phyloP scores from a whole-genome alignment of 2,329 filamentous ascomycete species.

The Falciphora oryzae region DNA sequence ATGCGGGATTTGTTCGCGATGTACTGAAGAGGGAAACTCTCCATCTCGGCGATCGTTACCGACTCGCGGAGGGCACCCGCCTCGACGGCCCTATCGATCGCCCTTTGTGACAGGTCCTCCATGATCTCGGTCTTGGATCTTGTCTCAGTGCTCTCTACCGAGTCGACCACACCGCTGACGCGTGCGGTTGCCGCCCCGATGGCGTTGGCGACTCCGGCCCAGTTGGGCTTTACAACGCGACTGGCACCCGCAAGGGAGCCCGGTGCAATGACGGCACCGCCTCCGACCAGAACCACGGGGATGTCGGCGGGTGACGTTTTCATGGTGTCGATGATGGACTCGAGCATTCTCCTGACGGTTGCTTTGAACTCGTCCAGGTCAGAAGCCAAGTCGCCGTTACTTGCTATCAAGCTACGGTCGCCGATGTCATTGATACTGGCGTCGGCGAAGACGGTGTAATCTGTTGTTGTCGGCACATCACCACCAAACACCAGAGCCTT shows the following conservation, averaged over 20 bases:
- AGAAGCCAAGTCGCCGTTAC: constrained; percentile 26
- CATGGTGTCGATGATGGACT: constrained; percentile 54
- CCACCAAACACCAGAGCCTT: constrained; percentile 54
- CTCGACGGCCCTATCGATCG: constrained; percentile 36
- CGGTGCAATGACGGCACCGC: constrained; percentile 54
- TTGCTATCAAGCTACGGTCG: constrained; percentile 29
- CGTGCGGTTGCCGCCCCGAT: constrained; percentile 58
- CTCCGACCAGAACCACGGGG: constrained; percentile 57
- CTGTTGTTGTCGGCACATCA: constrained; percentile 51
- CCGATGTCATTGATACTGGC: constrained; percentile 32
- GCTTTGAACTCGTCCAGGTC: constrained; percentile 33
- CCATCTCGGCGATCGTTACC: constrained; percentile 44
- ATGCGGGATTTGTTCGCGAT: constrained; percentile 47
- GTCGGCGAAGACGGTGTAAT: constrained; percentile 37
- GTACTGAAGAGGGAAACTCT: constrained; percentile 49
- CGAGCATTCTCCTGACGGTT: constrained; percentile 44
- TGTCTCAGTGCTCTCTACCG: constrained; percentile 41
- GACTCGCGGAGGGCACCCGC: constrained; percentile 39
- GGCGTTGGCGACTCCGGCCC: constrained; percentile 56
- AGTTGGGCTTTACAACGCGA: constrained; percentile 49
- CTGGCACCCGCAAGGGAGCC: constrained; percentile 49
- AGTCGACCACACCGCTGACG: constrained; percentile 49
- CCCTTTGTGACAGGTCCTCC: constrained; percentile 32
- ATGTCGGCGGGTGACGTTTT: constrained; percentile 55
- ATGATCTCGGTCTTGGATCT: constrained; percentile 32